Conservation (phyloP, 2,329 filamentous ascomycete genomes). For the Diaporthe capsici region DNA sequence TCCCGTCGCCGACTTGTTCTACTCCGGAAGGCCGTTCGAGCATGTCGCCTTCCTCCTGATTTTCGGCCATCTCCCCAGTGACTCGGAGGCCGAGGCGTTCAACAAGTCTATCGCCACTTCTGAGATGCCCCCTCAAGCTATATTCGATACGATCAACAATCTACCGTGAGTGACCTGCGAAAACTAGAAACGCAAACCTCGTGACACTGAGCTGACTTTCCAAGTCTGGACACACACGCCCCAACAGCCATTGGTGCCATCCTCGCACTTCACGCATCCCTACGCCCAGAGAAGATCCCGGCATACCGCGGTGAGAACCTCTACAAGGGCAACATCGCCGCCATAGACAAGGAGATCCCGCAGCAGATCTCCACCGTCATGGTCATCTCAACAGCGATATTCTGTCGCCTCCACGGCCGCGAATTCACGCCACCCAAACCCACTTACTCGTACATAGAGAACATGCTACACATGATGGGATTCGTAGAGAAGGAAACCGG, state of each 20-base stretch:
- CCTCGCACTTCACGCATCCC: background rate
- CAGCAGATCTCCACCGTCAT: background rate
- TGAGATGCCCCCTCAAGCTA: background rate
- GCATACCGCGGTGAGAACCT: background rate
- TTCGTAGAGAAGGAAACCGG: background rate
- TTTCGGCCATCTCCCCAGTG: conserved; percentile 1
- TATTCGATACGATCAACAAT: conserved; percentile 21
- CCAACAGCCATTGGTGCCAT: conserved; percentile 10
- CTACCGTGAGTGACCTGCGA: background rate
- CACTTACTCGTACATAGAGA: conserved; percentile 8
- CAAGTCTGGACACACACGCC: background rate
- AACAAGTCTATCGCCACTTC: conserved; percentile 14
- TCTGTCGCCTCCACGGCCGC: conserved; percentile 27
- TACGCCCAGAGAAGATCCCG: conserved; percentile 11
- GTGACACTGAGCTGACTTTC: background rate
- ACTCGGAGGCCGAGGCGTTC: background rate
- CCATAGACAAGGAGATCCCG: conserved; percentile 3
- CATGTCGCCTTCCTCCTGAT: conserved; percentile 21
- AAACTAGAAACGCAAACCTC: background rate
- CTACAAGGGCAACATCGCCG: conserved; percentile 2
- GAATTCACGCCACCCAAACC: background rate
- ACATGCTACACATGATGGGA: conserved; percentile 24
- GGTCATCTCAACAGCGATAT: background rate
- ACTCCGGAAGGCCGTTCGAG: conserved; percentile 9
- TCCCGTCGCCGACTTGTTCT: background rate